Conservation (phyloP, 2,329 filamentous ascomycete genomes). For the Penicillium sp. region DNA sequence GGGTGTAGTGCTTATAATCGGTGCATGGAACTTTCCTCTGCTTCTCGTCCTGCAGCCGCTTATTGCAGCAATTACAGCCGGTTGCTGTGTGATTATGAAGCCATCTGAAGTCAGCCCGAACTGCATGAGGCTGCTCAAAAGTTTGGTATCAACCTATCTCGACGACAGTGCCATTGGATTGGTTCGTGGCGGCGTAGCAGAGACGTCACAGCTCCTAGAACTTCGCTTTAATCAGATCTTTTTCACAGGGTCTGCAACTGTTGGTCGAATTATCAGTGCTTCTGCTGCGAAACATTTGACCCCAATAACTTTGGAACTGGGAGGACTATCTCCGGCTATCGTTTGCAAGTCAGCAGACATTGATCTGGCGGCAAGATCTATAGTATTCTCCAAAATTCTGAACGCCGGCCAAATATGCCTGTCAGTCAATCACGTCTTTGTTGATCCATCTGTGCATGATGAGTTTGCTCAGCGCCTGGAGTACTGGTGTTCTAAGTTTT, state of each 20-base stretch:
- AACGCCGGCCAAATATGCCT: slow-evolving; percentile 44
- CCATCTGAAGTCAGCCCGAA: slow-evolving; percentile 40
- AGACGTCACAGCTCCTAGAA: slow-evolving; percentile 36
- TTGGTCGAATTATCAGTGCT: slow-evolving; percentile 36
- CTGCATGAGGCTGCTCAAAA: slow-evolving; percentile 35
- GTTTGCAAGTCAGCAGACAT: slow-evolving; percentile 40
- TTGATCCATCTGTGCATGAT: slow-evolving; percentile 37
- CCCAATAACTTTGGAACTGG: slow-evolving; percentile 43
- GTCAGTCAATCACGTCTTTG: slow-evolving; percentile 44
- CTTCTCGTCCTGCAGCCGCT: slow-evolving; percentile 36
- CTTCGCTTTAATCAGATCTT: slow-evolving; percentile 45
- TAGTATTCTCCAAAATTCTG: slow-evolving; percentile 41
- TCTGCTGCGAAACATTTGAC: slow-evolving; percentile 47
- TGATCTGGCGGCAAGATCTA: slow-evolving; percentile 41
- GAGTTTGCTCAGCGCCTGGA: slow-evolving; percentile 33
- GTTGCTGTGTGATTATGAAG: slow-evolving; percentile 42
- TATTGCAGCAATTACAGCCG: slow-evolving; percentile 44
- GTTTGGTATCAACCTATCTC: slow-evolving; percentile 42
- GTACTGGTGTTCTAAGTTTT: slow-evolving; percentile 32
- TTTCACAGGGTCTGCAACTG: slow-evolving; percentile 41
- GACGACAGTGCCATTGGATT: slow-evolving; percentile 36
- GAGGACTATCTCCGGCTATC: slow-evolving; percentile 45
- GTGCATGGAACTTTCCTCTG: slow-evolving; percentile 48
- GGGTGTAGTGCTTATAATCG: slow-evolving; percentile 44
- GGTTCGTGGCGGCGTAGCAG: slow-evolving; percentile 33